phyloP scores from a whole-genome alignment of 2,329 filamentous ascomycete species.

The Pleoardoris graminearum region DNA sequence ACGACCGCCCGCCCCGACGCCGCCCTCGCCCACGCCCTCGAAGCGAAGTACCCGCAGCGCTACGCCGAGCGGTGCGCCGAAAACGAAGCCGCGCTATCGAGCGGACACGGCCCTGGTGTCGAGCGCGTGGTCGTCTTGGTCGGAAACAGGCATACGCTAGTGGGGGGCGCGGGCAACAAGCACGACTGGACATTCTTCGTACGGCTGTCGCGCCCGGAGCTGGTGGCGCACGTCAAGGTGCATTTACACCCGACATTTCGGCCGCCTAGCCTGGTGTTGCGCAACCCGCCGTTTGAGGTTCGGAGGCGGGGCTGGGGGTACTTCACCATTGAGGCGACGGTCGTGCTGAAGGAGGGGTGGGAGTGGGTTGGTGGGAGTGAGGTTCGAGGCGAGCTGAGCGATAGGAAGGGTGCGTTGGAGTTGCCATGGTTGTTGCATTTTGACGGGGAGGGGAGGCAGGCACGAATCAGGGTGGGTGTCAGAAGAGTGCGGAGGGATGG shows the following conservation, averaged over 20 bases:
- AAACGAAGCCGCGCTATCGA: conserved; percentile 33
- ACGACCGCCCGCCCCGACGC: conserved; percentile 42
- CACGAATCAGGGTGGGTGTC: conserved; percentile 47
- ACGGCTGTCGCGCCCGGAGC: conserved; percentile 47
- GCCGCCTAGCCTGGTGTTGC: conserved; percentile 40
- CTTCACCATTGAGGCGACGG: conserved; percentile 46
- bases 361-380: conserved; percentile 49
- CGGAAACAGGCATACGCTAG: conserved; percentile 47
- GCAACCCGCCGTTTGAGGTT: conserved; percentile 47
- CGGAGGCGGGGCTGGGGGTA: conserved; percentile 48
- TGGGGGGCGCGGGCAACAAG: conserved; percentile 31
- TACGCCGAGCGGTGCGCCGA: conserved; percentile 45
- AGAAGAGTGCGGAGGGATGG: conserved; percentile 34
- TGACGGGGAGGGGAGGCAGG: conserved; percentile 47
- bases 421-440: conserved; percentile 52
- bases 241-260: conserved; percentile 50
- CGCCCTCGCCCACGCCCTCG: conserved; percentile 31
- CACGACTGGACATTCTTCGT: conserved; percentile 55
- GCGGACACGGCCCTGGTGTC: conserved; percentile 25
- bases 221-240: conserved; percentile 51
- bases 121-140: conserved; percentile 43
- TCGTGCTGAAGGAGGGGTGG: conserved; percentile 50
- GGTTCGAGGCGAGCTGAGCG: conserved; percentile 33
- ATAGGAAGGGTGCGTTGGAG: conserved; percentile 27
- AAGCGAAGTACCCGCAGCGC: conserved; percentile 40